Evolutionary conservation across 108 stramenopile species (phyloP), one percentile per base, ranked within the genome.

Genomic region (Discostella stelligeroides): DNA sequence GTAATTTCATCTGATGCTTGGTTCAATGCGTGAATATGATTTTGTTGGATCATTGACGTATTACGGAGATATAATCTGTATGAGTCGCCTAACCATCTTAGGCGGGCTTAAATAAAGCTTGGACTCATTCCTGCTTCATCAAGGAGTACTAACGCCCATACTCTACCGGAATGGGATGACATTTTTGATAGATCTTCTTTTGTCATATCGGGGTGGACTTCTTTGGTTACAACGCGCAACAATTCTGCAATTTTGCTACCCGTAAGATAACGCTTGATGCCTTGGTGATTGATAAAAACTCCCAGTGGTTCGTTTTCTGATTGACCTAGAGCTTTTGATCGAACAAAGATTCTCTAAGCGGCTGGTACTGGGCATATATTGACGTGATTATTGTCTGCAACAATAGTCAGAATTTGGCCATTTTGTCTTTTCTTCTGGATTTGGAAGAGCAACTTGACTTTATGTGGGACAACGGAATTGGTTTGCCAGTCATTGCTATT

Each of bases 101-200:
- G n/a, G n/a, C n/a, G n/a, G n/a, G n/a, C n/a, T n/a, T n/a, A n/a
- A n/a, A n/a, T n/a, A n/a, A n/a, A n/a, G n/a, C n/a, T n/a, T n/a
- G n/a, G n/a, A n/a, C n/a, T n/a, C n/a, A n/a, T n/a, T n/a, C n/a
- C n/a, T n/a, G n/a, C n/a, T n/a, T n/a, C n/a, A n/a, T n/a, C n/a
- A n/a, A n/a, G n/a, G n/a, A n/a, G n/a, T n/a, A n/a, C n/a, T n/a
- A n/a, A n/a, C n/a, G n/a, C n/a, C n/a, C n/a, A n/a, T n/a, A n/a
- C n/a, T n/a, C n/a, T n/a, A n/a, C 53, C 14, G 0, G 66, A 67
- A n/a, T 67, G 66, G 10, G 28, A 55, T 2, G 66, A 55, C n/a
- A 55, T 21, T 17, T n/a, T 15, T 2, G 4, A 21, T 0, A 67
- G 7, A 25, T 67, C 66, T n/a, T 40, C 17, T 7, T 8, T 13